Evolutionary conservation across 108 stramenopile genomes (phyloP), one percentile per base, ranked within the genome.

Genomic region (Nitzschia sp.): DNA sequence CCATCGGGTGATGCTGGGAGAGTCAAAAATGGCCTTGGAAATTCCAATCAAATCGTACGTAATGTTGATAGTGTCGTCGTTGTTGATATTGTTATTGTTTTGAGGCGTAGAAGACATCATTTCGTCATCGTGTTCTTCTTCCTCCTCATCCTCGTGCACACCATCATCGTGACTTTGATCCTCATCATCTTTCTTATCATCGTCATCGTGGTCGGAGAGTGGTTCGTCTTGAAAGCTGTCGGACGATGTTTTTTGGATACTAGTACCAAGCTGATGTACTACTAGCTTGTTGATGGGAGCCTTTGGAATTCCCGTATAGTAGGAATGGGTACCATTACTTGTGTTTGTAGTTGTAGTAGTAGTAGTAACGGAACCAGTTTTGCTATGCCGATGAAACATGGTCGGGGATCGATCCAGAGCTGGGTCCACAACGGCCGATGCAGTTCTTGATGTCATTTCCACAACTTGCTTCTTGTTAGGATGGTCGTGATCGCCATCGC

Each of bases 21-120:
- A 0, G 17, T 54, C 35, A 56, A 87, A 87, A 19, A 84, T 34
- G 11, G 67, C 66, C 32, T 57, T 69, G 26, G 83, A 68, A 22
- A 87, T 74, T 16, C 76, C 77, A 31, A 84, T 81, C 63, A 87
- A 80, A 47, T 87, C 86, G 47, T 80, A n/a, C n/a, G n/a, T n/a
- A n/a, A 13, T 41, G 38, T 41, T 6, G 38, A 41, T 41, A 13
- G 38, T 9, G 38, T 9, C 38, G 38, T 41, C 9, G 13, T 41
- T 6, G 9, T 41, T 13, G 38, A 9, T 13, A 13, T 41, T 13
- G 38, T 41, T 13, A 41, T 41, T 41, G 6, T 6, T 41, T 13
- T 6, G 13, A 13, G 38, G 38, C 38, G 38, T 6, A 41, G 13
- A 6, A 41, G 38, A 41, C 9, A 13, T 9, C 13, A 13, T 6